These are phyloP conservation scores for Sclerotinia minor DNA, from an alignment of 2,329 filamentous ascomycete species.

Conservation along the genomic window DNA sequence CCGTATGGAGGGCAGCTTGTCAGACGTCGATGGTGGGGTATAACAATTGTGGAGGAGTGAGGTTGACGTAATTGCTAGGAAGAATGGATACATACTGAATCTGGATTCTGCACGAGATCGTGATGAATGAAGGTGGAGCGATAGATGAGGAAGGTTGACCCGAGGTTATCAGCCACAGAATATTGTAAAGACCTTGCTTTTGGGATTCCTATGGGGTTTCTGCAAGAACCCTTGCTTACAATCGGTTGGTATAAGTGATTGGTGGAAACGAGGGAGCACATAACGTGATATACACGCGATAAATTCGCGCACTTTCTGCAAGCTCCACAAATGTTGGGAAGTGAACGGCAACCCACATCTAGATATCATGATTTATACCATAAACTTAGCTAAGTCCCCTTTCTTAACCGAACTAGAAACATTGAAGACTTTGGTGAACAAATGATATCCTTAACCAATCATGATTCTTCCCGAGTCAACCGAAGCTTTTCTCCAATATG, in stretches of 20 bases:
- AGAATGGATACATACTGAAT: neutral
- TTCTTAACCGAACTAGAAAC: neutral
- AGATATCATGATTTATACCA: too few species aligned
- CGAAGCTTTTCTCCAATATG: neutral
- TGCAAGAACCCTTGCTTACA: neutral
- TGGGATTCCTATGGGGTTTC: neutral
- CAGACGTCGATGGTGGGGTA: constrained; percentile 5
- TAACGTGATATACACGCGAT: neutral
- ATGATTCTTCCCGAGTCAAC: neutral
- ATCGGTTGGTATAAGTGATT: neutral
- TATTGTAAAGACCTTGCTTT: neutral
- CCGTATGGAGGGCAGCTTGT: neutral
- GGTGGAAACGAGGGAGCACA: neutral
- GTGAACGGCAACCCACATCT: too few species aligned
- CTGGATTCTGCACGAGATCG: constrained; percentile 19
- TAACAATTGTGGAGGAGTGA: neutral
- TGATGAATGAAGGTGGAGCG: constrained; percentile 9
- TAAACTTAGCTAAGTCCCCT: too few species aligned
- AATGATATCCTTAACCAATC: neutral
- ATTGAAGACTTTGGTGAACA: neutral
- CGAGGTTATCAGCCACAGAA: constrained; percentile 5
- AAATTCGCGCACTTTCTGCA: neutral
- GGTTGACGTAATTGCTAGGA: constrained; percentile 12
- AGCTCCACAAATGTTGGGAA: neutral
- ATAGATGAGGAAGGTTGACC: constrained; percentile 7